phyloP scores from a whole-genome alignment of 2,329 filamentous ascomycete genomes.

The Paecilomyces dactylethromorphus region DNA sequence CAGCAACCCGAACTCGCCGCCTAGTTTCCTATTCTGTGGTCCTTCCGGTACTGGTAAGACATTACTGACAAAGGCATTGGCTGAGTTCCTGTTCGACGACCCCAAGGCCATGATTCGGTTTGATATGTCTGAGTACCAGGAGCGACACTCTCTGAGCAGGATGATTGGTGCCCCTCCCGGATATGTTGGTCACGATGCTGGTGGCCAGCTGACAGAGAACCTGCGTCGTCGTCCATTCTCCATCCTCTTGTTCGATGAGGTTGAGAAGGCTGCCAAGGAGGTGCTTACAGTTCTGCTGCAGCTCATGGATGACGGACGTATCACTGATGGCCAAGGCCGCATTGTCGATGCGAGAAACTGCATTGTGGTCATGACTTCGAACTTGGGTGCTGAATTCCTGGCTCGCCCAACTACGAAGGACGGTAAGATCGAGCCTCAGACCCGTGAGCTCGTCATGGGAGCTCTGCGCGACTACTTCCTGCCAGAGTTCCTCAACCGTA shows the following conservation, averaged over 20 bases:
- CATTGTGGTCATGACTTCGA: constrained; percentile 98
- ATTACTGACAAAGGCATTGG: constrained; percentile 88
- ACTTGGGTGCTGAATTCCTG: constrained; percentile 92
- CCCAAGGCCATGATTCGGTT: constrained; percentile 97
- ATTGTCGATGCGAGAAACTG: constrained; percentile 95
- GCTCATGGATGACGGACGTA: constrained; percentile 97
- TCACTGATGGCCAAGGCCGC: constrained; percentile 95
- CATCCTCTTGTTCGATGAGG: constrained; percentile 94
- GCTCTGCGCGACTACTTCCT: constrained; percentile 93
- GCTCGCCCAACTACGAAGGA: constrained; percentile 69
- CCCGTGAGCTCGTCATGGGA: constrained; percentile 82
- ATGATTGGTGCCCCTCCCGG: constrained; percentile 98
- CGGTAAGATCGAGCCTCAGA: constrained; percentile 78
- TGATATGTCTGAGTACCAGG: constrained; percentile 99
- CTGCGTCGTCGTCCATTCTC: constrained; percentile 94
- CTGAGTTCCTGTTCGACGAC: constrained; percentile 97
- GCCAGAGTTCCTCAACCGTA: constrained; percentile 97
- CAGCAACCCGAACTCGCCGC: constrained; percentile 90
- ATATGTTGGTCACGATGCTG: constrained; percentile 93
- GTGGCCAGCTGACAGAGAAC: constrained; percentile 90
- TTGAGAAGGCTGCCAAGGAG: constrained; percentile 98
- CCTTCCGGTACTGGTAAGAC: constrained; percentile 98
- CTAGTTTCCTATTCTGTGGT: constrained; percentile 97
- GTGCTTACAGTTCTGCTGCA: constrained; percentile 95
- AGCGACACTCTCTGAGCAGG: constrained; percentile 86